A percentile compares a stretch with the other conserved stretches of the same genome.
phyloP scores from a whole-genome alignment of 2,329 filamentous ascomycete genomes.

The Colletotrichum caudatum region DNA sequence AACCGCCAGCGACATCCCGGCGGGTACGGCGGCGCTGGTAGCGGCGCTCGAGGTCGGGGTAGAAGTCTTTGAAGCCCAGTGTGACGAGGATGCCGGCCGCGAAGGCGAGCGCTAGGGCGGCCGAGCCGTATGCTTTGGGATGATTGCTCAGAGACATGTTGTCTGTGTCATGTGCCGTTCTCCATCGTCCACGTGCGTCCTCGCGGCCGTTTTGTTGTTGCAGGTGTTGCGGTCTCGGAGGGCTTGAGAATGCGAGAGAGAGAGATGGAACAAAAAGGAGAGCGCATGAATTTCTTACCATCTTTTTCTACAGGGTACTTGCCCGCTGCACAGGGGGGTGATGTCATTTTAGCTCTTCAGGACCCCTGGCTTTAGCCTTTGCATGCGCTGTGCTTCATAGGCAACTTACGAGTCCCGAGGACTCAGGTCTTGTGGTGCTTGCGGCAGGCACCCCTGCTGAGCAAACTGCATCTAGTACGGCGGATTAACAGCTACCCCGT shows the following conservation, averaged over 20 bases:
- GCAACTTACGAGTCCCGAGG: neutral
- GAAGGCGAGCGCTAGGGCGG: slow-evolving; percentile 79
- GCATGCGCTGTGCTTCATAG: neutral
- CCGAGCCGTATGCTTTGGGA: slow-evolving; percentile 71
- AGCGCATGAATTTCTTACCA: slow-evolving; percentile 26
- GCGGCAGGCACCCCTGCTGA: neutral
- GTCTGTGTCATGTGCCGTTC: slow-evolving; percentile 38
- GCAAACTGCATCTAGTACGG: neutral
- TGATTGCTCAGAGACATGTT: slow-evolving; percentile 72
- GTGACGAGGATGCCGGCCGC: slow-evolving; percentile 81
- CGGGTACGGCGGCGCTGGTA: slow-evolving; percentile 63
- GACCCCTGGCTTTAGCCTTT: slow-evolving; percentile 37
- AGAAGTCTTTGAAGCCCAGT: slow-evolving; percentile 82
- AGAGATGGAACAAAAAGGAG: slow-evolving; percentile 4
- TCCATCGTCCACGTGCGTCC: slow-evolving; percentile 26
- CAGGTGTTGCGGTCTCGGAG: slow-evolving; percentile 15
- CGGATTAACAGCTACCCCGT: slow-evolving; percentile 42
- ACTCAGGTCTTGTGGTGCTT: neutral
- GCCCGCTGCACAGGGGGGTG: slow-evolving; percentile 32
- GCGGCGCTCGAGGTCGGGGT: slow-evolving; percentile 77
- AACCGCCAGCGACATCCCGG: slow-evolving; percentile 27
- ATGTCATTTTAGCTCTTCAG: slow-evolving; percentile 34
- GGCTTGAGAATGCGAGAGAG: neutral
- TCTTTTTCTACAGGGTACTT: slow-evolving; percentile 29
- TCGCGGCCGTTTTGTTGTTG: neutral